Evolutionary conservation across 2,329 filamentous ascomycete species (phyloP).

Genomic region (Penicillium sp.): DNA sequence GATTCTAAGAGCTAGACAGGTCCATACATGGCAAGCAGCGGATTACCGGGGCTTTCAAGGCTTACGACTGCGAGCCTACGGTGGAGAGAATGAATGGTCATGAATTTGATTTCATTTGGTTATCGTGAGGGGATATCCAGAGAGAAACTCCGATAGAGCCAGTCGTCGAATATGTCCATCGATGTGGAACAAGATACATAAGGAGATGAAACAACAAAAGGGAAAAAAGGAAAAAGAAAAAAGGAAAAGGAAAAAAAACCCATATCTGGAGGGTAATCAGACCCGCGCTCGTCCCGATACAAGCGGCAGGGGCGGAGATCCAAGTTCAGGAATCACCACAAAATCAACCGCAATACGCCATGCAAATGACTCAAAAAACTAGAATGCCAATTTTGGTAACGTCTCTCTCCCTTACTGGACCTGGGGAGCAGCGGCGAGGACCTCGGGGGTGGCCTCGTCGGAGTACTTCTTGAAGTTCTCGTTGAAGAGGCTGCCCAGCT

Average conservation of each 20-base stretch:
- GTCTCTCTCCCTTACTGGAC: slow-evolving; percentile 19
- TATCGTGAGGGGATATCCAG: slow-evolving; percentile 15
- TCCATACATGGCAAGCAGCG: too few species aligned
- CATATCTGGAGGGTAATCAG: slow-evolving; percentile 14
- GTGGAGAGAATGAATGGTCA: background rate
- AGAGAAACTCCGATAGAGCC: slow-evolving; percentile 17
- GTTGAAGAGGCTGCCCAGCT: slow-evolving; percentile 84
- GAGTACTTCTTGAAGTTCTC: slow-evolving; percentile 98
- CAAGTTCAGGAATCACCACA: slow-evolving; percentile 12
- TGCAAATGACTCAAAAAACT: slow-evolving; percentile 31
- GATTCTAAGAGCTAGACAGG: too few species aligned
- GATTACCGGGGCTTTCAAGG: too few species aligned
- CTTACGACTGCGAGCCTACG: background rate
- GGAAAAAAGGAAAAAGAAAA: background rate
- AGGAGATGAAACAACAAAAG: background rate
- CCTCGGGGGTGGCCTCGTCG: slow-evolving; percentile 75
- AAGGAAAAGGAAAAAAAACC: slow-evolving; percentile 7
- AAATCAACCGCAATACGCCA: slow-evolving; percentile 30
- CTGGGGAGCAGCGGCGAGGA: slow-evolving; percentile 57
- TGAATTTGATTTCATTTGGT: slow-evolving; percentile 21
- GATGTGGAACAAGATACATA: slow-evolving; percentile 4
- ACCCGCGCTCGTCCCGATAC: slow-evolving; percentile 23
- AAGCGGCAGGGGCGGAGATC: slow-evolving; percentile 17
- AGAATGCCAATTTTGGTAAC: slow-evolving; percentile 25
- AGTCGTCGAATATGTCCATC: slow-evolving; percentile 12